Evolutionary conservation across 306 rosid genomes (phyloP).

Genomic region (Castanospermum australe): DNA sequence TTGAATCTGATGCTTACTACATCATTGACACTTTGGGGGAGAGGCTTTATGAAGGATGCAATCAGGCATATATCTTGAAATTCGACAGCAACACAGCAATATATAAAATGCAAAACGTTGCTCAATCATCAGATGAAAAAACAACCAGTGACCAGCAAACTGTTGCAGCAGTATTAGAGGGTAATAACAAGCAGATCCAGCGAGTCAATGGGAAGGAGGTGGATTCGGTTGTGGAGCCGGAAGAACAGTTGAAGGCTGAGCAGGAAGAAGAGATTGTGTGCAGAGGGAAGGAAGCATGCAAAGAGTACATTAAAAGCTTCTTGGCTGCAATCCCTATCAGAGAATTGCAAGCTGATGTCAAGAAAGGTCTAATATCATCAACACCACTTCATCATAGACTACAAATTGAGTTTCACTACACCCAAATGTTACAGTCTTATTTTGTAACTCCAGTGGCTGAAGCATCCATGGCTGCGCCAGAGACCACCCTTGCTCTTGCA

Average conservation of each 20-base stretch:
- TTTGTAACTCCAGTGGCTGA: constrained; percentile 21
- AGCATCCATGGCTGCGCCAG: constrained; percentile 30
- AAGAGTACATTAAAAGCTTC: constrained; percentile 91
- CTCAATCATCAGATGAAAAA: constrained; percentile 48
- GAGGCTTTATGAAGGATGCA: constrained; percentile 94
- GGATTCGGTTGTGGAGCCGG: constrained; percentile 33
- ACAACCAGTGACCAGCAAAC: constrained; percentile 42
- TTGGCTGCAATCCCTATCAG: constrained; percentile 92
- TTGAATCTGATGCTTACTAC: constrained; percentile 80
- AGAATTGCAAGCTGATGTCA: constrained; percentile 79
- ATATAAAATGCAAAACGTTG: constrained; percentile 42
- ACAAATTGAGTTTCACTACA: constrained; percentile 86
- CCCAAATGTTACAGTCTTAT: constrained; percentile 40
- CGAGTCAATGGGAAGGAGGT: constrained; percentile 35
- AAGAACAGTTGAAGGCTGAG: constrained; percentile 37
- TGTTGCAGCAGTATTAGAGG: constrained; percentile 39
- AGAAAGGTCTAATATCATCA: constrained; percentile 67
- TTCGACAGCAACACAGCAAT: constrained; percentile 69
- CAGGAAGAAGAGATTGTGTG: constrained; percentile 61
- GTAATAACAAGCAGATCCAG: constrained; percentile 34
- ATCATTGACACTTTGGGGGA: constrained; percentile 95
- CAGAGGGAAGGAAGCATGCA: constrained; percentile 88
- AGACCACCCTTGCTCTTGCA: constrained; percentile 33
- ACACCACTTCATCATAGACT: constrained; percentile 74
- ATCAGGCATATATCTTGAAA: constrained; percentile 88